A percentile compares a stretch with the other conserved stretches of the same genome.
These are phyloP conservation scores for Scytalidium sp. DNA, from an alignment of 2,329 filamentous ascomycete genomes.

Conservation along the genomic window DNA sequence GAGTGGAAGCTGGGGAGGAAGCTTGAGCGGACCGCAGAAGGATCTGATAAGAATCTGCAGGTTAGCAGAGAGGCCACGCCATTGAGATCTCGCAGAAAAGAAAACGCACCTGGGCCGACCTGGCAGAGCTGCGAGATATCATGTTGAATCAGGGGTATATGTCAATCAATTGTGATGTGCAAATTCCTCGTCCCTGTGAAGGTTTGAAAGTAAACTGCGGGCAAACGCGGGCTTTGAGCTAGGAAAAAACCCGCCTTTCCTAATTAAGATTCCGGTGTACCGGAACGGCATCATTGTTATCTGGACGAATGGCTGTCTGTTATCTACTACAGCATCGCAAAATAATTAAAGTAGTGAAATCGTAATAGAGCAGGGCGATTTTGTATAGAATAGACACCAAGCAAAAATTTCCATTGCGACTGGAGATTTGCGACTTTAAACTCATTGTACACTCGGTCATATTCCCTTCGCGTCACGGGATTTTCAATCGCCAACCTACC, in stretches of 20 bases:
- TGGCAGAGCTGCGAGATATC: constrained; percentile 28
- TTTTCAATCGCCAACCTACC: too few species aligned
- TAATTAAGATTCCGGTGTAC: neutral
- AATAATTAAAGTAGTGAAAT: neutral
- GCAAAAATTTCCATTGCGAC: too few species aligned
- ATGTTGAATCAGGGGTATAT: constrained; percentile 19
- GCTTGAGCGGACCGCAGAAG: constrained; percentile 27
- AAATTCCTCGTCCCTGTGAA: neutral
- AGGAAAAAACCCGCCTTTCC: neutral
- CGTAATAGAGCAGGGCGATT: neutral
- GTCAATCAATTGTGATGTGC: neutral
- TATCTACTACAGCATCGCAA: constrained; percentile 39
- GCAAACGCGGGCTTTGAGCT: neutral
- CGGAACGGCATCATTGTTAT: constrained; percentile 2
- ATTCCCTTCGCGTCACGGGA: too few species aligned
- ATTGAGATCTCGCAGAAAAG: constrained; percentile 15
- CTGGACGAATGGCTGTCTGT: constrained; percentile 43
- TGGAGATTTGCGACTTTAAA: too few species aligned
- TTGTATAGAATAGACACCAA: too few species aligned
- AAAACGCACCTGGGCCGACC: constrained; percentile 43
- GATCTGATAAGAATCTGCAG: constrained; percentile 26
- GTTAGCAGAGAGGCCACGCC: constrained; percentile 20
- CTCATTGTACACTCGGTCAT: too few species aligned
- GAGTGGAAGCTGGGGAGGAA: constrained; percentile 22
- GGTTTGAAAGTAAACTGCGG: neutral